Evolutionary conservation across 768 basidiomycete genomes (phyloP), one percentile per base, ranked within the genome.

Genomic region (Xerocomellus intermedius): DNA sequence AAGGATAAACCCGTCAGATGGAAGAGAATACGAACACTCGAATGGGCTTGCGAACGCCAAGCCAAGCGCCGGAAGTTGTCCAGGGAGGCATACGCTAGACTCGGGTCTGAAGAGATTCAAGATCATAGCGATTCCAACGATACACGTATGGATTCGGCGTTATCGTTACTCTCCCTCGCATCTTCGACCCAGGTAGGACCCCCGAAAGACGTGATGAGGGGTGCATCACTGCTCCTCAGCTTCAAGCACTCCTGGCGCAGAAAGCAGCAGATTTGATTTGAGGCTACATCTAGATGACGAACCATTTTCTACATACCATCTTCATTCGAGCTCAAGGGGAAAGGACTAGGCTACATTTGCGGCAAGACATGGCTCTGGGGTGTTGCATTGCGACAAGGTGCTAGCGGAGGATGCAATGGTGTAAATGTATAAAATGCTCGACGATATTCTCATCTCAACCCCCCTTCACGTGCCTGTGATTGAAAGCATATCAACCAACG

Each of bases 21-120:
- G 39, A 70, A 68, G 58, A 61, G 60, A 22, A 55, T 64, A 47
- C 69, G 68, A 46, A 74, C 73, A 2, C 71, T 79, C 13, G 77
- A 79, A 57, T 79, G 77, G 77, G 77, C 77, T 14, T 79, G 77
- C 56, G 72, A 77, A 24, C 73, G 68, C 42, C 69, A 71, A 21
- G 58, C 72, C 17, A 77, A 75, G 54, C 76, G 75, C 19, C 66
- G 67, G 36, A 74, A 71, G 52, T 45, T 60, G 37, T 57, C 50
- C 48, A 69, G 47, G 43, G 60, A 60, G 35, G 57, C 50, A 38
- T 54, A 63, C 24, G 41, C 38, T 17, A 48, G 61, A 44, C 57
- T 63, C 10, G 55, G 30, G 6, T 66, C 64, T 24, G 63, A 61
- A 28, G 66, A 70, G 17, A 50, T 36, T 28, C 42, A 57, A 37